Percentiles rank a stretch among this genome's conserved stretches.
Evolutionary conservation across 2,329 filamentous ascomycete species (phyloP).

Genomic region (Fusarium sp.): DNA sequence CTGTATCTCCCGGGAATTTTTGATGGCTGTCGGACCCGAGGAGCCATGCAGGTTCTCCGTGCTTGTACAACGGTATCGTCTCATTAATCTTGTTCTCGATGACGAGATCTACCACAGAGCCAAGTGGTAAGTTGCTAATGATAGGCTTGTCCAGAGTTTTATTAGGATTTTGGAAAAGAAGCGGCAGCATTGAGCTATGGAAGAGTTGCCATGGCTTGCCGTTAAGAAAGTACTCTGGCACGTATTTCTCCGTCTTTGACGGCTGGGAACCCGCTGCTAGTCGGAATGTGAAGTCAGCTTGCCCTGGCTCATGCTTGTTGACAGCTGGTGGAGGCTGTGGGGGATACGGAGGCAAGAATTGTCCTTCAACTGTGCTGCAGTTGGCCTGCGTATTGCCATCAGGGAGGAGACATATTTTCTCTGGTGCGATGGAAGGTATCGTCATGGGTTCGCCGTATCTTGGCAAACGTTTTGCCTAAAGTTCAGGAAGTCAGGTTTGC

Average conservation of each 20-base stretch:
- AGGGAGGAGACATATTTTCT: background rate
- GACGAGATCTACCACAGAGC: conserved; percentile 13
- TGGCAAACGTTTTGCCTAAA: background rate
- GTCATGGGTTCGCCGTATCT: conserved; percentile 11
- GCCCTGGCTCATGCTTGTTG: background rate
- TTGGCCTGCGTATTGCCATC: background rate
- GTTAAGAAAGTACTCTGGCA: conserved; percentile 14
- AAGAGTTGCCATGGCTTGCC: conserved; percentile 20
- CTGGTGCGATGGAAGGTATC: background rate
- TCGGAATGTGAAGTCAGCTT: conserved; percentile 3
- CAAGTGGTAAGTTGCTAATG: conserved; percentile 1
- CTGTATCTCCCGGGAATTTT: background rate
- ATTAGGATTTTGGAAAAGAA: conserved; percentile 6
- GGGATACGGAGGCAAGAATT: conserved; percentile 1
- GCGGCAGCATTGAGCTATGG: conserved; percentile 15
- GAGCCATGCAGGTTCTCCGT: conserved; percentile 5
- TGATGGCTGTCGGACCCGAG: background rate
- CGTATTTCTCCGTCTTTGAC: conserved; percentile 1
- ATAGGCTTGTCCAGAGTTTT: conserved; percentile 2
- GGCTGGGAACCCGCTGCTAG: conserved; percentile 2
- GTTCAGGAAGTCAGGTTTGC: background rate
- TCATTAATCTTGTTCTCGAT: conserved; percentile 15
- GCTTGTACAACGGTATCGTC: conserved; percentile 18
- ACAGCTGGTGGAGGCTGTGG: background rate
- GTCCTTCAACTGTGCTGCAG: background rate